Evolutionary conservation across 345 rosid species (phyloP).

Genomic region (Euphorbia tirucalli): DNA sequence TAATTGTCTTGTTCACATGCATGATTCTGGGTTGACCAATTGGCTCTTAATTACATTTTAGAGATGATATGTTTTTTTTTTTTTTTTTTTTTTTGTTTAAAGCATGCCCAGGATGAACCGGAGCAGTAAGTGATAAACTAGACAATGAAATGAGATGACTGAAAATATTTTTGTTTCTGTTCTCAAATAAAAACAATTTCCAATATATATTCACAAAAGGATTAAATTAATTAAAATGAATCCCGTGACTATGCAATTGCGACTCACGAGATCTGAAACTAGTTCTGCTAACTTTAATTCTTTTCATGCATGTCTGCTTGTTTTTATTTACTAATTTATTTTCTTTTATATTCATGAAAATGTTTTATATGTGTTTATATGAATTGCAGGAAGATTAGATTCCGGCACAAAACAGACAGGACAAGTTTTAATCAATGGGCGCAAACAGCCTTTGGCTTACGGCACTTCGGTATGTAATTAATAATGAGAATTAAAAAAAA

Average conservation of each 20-base stretch:
- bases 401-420: slow-evolving; percentile 8
- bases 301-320: neutral
- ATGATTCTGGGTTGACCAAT: too few relatives aligned
- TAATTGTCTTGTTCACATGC: too few relatives aligned
- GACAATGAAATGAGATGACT: too few relatives aligned
- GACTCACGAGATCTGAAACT: slow-evolving; percentile 1
- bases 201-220: too few relatives aligned
- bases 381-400: slow-evolving; percentile 11
- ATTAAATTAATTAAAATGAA: neutral
- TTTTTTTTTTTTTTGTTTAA: too few relatives aligned
- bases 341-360: neutral
- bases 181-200: too few relatives aligned
- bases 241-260: neutral
- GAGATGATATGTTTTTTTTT: too few relatives aligned
- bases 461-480: slow-evolving; percentile 16
- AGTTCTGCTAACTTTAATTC: neutral
- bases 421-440: slow-evolving; percentile 13
- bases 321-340: neutral
- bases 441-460: slow-evolving; percentile 2
- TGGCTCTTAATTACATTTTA: too few relatives aligned
- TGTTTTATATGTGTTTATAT: neutral
- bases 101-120: neutral
- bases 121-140: too few relatives aligned
- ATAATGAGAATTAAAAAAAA: too few relatives aligned
- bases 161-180: too few relatives aligned